Percentiles rank a stretch among this genome's conserved stretches.
phyloP scores from a whole-genome alignment of 495 filamentous ascomycete species.

The Aspergillus affinis region DNA sequence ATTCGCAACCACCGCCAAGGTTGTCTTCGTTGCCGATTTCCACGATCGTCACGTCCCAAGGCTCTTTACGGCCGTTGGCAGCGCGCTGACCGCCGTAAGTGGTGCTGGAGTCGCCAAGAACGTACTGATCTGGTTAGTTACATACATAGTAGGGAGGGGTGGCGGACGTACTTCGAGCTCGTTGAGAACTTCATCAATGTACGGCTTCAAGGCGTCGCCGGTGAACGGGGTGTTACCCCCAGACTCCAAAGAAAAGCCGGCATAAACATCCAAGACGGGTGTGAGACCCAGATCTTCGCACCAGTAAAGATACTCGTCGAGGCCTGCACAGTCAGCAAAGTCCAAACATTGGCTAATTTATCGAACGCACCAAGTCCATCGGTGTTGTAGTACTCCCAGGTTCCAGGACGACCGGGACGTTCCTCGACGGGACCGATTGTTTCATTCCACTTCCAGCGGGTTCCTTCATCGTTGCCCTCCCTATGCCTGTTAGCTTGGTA shows the following conservation, averaged over 20 bases:
- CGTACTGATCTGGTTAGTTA: slow-evolving; percentile 33
- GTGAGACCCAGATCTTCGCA: slow-evolving; percentile 57
- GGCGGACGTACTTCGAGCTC: slow-evolving; percentile 49
- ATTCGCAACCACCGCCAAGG: slow-evolving; percentile 48
- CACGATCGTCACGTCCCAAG: slow-evolving; percentile 58
- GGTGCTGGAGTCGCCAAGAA: slow-evolving; percentile 53
- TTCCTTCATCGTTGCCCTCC: slow-evolving; percentile 47
- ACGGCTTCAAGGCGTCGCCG: slow-evolving; percentile 27
- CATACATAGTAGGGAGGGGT: neutral
- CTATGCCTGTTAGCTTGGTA: slow-evolving; percentile 11
- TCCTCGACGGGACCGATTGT: slow-evolving; percentile 60
- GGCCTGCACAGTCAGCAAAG: slow-evolving; percentile 15
- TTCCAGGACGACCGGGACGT: slow-evolving; percentile 54
- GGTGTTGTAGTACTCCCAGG: slow-evolving; percentile 58
- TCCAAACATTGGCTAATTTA: neutral
- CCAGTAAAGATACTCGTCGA: slow-evolving; percentile 59
- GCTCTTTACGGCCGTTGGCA: slow-evolving; percentile 54
- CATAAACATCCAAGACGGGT: slow-evolving; percentile 53
- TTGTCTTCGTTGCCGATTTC: slow-evolving; percentile 68
- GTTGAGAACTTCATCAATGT: slow-evolving; percentile 55
- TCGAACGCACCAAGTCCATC: slow-evolving; percentile 52
- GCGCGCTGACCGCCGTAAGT: slow-evolving; percentile 59
- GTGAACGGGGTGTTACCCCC: slow-evolving; percentile 27
- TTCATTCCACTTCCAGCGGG: slow-evolving; percentile 64
- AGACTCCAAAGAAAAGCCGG: slow-evolving; percentile 55